Evolutionary conservation across 1,139 yeast genomes (phyloP).

Genomic region (Lodderomyces margitis): DNA sequence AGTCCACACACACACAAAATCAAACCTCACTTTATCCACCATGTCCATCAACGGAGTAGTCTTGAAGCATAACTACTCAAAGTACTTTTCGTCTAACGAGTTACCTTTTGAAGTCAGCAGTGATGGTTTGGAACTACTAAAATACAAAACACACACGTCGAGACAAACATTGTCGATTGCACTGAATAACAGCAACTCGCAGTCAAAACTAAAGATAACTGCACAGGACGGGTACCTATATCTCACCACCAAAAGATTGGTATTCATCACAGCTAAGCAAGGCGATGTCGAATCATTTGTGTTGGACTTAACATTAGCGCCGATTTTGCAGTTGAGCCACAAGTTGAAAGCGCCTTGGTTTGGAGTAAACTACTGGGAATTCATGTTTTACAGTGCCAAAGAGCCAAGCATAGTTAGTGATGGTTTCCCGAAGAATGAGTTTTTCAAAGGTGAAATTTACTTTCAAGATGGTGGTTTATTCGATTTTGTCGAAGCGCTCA

Average conservation of each 20-base stretch:
- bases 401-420: constrained; percentile 34
- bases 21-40: neutral
- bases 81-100: constrained; percentile 17
- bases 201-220: constrained; percentile 20
- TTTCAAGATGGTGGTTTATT: constrained; percentile 53
- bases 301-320: constrained; percentile 26
- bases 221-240: constrained; percentile 37
- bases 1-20: neutral
- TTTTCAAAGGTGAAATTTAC: constrained; percentile 35
- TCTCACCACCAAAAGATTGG: constrained; percentile 35
- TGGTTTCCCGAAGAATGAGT: constrained; percentile 42
- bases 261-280: constrained; percentile 35
- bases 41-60: constrained; percentile 36
- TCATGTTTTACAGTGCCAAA: constrained; percentile 35
- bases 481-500: constrained; percentile 31
- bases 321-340: constrained; percentile 31
- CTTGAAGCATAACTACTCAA: constrained; percentile 22
- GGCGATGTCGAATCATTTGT: constrained; percentile 42
- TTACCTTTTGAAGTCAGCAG: constrained; percentile 24
- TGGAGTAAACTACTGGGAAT: constrained; percentile 52
- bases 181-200: constrained; percentile 14
- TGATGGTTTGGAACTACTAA: constrained; percentile 20
- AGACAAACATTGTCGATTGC: constrained; percentile 25
- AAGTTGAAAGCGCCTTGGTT: constrained; percentile 52
- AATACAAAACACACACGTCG: constrained; percentile 20